Evolutionary conservation across 192 early-diverging fungal species (phyloP), one percentile per base, ranked within the genome.

Genomic region (Podila verticillata): DNA sequence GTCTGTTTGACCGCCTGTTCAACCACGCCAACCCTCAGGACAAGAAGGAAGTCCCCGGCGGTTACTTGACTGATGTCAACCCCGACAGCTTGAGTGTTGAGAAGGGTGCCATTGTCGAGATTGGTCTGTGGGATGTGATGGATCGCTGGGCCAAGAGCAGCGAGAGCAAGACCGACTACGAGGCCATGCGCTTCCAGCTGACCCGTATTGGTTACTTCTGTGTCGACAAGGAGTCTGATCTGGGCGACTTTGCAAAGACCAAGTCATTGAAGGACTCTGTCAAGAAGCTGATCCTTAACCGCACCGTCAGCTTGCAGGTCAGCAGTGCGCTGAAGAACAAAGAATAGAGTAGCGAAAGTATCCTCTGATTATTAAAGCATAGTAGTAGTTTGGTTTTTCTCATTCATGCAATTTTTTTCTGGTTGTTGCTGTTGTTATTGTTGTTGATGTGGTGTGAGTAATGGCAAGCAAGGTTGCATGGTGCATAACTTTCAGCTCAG

Each of bases 171-270:
- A 72, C 70, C 4, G 84, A 86, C 35, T 90, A 91, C 48, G 98
- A 98, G 82, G 92, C 90, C 67, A 91, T 94, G 78, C 82, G 95
- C 66, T 96, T 94, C 91, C 98, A 99, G 88, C 93, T 96, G 71
- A 88, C 95, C 48, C 90, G 98, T 60, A 92, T 97, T 44, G 98
- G 96, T n/a, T 99, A 99, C 89, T 99, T 98, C 83, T 93, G 97
- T 75, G 87, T 99, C 15, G 98, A 99, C 81, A 92, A 89, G 82
- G 97, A 99, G 86, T 89, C 93, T 5, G 88, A 87, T 19, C 58
- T 97, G 57, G 89, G 88, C 15, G 88, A 88, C 29, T 89, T 88
- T 4, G 86, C 89, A 58, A 88, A 90, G 51, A 19, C 62, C 12
- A 22, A 34, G 0, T 79, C 75, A 13, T 24, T 79, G 65, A 79